These are phyloP conservation scores for Phalaenopsis equestris DNA, from an alignment of 106 monocot species.

Conservation along the genomic window DNA sequence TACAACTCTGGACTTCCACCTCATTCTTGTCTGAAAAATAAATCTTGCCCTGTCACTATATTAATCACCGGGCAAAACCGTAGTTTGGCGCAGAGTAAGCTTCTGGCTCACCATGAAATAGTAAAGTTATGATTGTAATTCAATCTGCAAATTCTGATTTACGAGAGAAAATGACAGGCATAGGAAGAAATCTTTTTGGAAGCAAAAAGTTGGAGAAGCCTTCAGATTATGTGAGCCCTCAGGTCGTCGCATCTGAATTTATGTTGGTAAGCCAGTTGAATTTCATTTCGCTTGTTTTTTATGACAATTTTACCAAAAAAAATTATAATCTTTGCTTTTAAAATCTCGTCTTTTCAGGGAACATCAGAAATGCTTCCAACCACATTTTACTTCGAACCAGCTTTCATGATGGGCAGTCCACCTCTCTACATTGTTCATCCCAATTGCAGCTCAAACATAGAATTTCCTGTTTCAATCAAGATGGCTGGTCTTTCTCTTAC, in stretches of 20 bases:
- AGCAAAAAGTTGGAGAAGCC: conserved; percentile 1
- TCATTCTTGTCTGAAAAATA: not conserved
- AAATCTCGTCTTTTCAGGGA: not conserved
- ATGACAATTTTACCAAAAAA: not conserved
- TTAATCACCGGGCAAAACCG: conserved; percentile 24
- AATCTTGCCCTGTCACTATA: conserved; percentile 15
- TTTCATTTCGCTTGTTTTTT: not conserved
- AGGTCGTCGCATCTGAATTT: not conserved
- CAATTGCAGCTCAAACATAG: conserved; percentile 13
- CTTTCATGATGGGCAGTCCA: not conserved
- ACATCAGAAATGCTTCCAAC: not conserved
- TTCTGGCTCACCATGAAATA: not conserved
- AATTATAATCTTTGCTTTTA: not conserved
- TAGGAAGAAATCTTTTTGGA: conserved; percentile 6
- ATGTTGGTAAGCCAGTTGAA: conserved; percentile 5
- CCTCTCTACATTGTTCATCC: conserved; percentile 18
- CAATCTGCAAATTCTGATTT: not conserved
- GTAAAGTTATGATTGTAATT: not conserved
- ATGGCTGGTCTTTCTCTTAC: not conserved
- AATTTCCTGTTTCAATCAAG: conserved; percentile 5
- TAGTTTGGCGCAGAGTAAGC: conserved; percentile 18
- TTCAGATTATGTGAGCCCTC: conserved; percentile 7
- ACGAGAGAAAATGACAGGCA: not conserved
- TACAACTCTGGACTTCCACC: not conserved
- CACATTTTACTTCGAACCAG: not conserved